Conservation (phyloP, 805 yeast species). For the Lachancea lanzarotensis region DNA sequence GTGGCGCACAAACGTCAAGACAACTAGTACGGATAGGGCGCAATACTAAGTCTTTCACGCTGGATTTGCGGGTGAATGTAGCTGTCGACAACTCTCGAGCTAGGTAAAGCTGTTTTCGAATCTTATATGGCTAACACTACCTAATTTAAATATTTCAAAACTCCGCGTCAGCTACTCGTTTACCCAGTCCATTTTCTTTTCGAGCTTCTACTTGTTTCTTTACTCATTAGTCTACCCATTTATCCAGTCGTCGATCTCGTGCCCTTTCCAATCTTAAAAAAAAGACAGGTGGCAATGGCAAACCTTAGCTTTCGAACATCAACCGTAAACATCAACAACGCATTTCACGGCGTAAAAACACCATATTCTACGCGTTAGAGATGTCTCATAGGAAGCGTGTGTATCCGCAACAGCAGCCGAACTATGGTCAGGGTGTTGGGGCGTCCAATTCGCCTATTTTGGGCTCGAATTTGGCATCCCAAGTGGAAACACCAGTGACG, state of each 20-base stretch:
- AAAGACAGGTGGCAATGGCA: constrained; percentile 24
- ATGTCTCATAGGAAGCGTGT: constrained; percentile 41
- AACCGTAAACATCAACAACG: constrained; percentile 1
- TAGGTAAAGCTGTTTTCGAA: too few relatives aligned
- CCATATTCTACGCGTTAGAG: background rate
- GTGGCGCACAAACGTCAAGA: too few relatives aligned
- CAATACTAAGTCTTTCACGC: too few relatives aligned
- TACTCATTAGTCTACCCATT: background rate
- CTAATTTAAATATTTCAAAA: too few relatives aligned
- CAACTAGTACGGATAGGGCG: too few relatives aligned
- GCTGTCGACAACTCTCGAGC: too few relatives aligned
- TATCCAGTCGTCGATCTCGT: background rate
- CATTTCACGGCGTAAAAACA: background rate
- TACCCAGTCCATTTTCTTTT: background rate
- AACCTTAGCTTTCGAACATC: constrained; percentile 7
- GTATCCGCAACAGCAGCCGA: constrained; percentile 43
- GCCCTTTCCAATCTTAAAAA: background rate
- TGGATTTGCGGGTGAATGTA: too few relatives aligned
- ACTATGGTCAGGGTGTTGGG: constrained; percentile 29
- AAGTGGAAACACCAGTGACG: constrained; percentile 15
- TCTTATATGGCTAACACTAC: too few relatives aligned
- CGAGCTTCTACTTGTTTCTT: background rate
- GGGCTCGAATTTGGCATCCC: constrained; percentile 17
- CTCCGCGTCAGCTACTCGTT: too few relatives aligned
- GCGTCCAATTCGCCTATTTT: constrained; percentile 16